Evolutionary conservation across 2,329 filamentous ascomycete genomes (phyloP), one percentile per base, ranked within the genome.

Genomic region (Cladosporium sp.): DNA sequence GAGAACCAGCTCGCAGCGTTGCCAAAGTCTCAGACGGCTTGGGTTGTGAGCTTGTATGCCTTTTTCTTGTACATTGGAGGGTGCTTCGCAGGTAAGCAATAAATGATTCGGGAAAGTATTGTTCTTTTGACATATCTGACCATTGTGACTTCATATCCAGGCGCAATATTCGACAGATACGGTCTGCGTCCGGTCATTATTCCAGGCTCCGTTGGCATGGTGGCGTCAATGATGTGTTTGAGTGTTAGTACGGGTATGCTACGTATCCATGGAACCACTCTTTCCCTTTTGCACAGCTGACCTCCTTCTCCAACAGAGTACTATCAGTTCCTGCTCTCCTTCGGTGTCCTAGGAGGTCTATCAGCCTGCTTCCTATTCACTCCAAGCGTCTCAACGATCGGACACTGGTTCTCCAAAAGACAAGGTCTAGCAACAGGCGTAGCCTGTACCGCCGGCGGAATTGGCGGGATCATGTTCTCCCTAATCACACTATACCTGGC

Each of bases 361-460:
- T 90, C 89, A 8, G 88, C 87, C 1, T 91, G 91, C 0, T 82
- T 95, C 34, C 84, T 96, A 66, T 95, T 95, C 77, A 96, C 91
- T 0, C 92, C 92, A 0, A 89, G 90, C 34, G 85, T 96, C 67
- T 87, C 90, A 0, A 86, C 90, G 1, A 84, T 96, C 6, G 90
- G 91, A 0, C 92, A 96, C 76, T 96, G 87, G 81, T 97, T 97
- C 83, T 85, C 87, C 48, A 79, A 79, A 2, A 87, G 88, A 58
- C 88, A 93, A 23, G 93, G 91, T 2, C 82, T 91, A 62, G 92
- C 92, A 1, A 95, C 90, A 0, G 93, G 93, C 7, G 81, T 96
- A 53, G 91, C 92, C 5, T 87, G 89, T 2, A 90, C 90, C 0
- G 93, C 92, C 34, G 80, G 79, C 1, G 78, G 77, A 0, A 64